Evolutionary conservation across 1,284 basidiomycete species (phyloP), one percentile per base, ranked within the genome.

Genomic region (Pterula multifida): DNA sequence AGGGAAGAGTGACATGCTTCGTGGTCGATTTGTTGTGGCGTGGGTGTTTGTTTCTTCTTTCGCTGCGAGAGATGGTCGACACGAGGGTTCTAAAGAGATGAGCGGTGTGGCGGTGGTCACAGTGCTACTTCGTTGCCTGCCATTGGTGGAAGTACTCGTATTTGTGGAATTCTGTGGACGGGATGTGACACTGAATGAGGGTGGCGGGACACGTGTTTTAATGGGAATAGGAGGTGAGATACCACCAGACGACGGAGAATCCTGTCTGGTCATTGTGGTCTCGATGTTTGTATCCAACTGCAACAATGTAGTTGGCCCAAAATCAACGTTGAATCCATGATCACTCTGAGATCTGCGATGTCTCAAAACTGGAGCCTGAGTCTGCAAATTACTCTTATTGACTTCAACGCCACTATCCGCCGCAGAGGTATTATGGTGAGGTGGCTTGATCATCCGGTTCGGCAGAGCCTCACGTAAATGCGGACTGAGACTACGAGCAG

Each of bases 401-500:
- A 9, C n/a, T 17, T n/a, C 13, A 17, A 4, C 13, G 21, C 6
- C 21, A 22, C 6, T 4, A 6, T 42, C 9, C 6, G 4, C 21
- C 17, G 6, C 13, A 6, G 9, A 6, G 19, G 39, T 4, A 9
- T 19, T n/a, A 11, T 42, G 9, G 4, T 42, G n/a, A 6, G 39
- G 4, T 6, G 19, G 9, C 39, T 22, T n/a, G 13, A 4, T 42
- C n/a, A 42, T 6, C 9, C 39, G 39, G 19, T 42, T 17, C 4
- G 6, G 9, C n/a, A 42, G 39, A 9, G 39, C 19, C 9, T 42
- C 39, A 19, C 39, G 39, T 6, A 19, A 17, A 13, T 26, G 42
- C 17, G 47, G 50, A 9, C 50, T 17, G 49, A 25, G 55, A 47
- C 12, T 11, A 22, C 12, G 45, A 23, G 45, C 26, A 23, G 45